A percentile compares a stretch with the other conserved stretches of the same genome.
phyloP scores from a whole-genome alignment of 2,329 filamentous ascomycete genomes.

The Neoarthrinium moseri region DNA sequence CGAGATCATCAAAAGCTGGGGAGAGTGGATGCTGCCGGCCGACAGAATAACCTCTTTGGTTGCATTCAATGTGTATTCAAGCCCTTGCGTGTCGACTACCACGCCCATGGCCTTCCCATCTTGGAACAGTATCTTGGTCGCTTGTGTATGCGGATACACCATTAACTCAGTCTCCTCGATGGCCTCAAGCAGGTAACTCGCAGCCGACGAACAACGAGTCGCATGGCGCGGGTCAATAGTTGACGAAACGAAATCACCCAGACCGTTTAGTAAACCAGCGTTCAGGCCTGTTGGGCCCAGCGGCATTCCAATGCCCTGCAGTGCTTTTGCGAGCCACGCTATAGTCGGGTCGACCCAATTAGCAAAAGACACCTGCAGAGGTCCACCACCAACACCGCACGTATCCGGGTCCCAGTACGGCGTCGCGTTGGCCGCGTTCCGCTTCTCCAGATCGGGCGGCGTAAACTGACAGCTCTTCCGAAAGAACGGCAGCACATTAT shows the following conservation, averaged over 20 bases:
- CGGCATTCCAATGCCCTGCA: conserved; percentile 39
- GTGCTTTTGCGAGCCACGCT: conserved; percentile 34
- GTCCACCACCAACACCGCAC: conserved; percentile 29
- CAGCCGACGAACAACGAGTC: conserved; percentile 1
- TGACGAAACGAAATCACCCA: conserved; percentile 26
- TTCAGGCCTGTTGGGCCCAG: conserved; percentile 35
- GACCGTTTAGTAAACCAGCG: conserved; percentile 37
- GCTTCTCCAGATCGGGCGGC: background rate
- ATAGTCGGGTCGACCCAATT: conserved; percentile 36
- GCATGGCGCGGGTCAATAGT: conserved; percentile 24
- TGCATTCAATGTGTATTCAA: conserved; percentile 22
- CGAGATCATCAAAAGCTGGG: conserved; percentile 4
- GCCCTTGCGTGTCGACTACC: conserved; percentile 14
- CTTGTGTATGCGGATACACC: conserved; percentile 31
- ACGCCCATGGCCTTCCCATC: conserved; percentile 30
- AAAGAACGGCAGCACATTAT: conserved; percentile 1
- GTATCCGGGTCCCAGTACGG: conserved; percentile 22
- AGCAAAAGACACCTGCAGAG: conserved; percentile 39
- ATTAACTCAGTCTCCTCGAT: background rate
- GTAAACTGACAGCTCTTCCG: conserved; percentile 2
- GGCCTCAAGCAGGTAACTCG: background rate
- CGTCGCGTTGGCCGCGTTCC: conserved; percentile 19
- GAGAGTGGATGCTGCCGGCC: conserved; percentile 31
- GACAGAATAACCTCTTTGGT: conserved; percentile 38
- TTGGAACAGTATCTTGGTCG: conserved; percentile 42